Evolutionary conservation across 345 rosid genomes (phyloP).

Genomic region (Syzygium grande): DNA sequence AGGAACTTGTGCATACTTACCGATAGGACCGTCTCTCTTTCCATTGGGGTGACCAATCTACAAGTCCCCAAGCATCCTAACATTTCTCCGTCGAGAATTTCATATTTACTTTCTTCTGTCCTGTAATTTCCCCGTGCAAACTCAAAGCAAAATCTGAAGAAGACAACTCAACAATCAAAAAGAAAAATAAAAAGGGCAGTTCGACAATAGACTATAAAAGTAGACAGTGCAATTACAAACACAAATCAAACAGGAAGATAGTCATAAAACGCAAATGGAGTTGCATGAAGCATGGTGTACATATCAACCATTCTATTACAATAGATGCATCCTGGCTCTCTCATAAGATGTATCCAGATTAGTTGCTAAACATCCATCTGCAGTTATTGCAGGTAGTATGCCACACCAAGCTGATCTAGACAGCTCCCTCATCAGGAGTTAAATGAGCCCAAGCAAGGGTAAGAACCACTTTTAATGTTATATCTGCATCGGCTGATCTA

Average conservation of each 20-base stretch:
- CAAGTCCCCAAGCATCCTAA: background rate
- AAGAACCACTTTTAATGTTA: background rate
- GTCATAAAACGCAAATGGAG: background rate
- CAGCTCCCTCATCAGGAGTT: background rate
- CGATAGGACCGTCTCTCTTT: background rate
- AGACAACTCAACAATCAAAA: background rate
- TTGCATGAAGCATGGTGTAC: background rate
- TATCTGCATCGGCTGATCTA: background rate
- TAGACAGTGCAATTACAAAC: background rate
- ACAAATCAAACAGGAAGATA: background rate
- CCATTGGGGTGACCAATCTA: background rate
- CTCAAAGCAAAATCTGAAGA: background rate
- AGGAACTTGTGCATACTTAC: background rate
- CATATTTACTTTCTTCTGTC: background rate
- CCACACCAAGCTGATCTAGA: background rate
- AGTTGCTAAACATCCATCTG: background rate
- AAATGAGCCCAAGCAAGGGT: background rate
- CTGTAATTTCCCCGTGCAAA: background rate
- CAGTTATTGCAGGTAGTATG: background rate
- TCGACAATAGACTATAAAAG: background rate
- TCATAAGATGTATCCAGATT: background rate
- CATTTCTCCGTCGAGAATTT: background rate
- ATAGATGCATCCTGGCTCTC: background rate
- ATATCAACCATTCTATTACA: background rate
- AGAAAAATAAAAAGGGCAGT: background rate